These are phyloP conservation scores for Capsicum baccatum DNA, from an alignment of 257 asterid genomes.

Conservation along the genomic window DNA sequence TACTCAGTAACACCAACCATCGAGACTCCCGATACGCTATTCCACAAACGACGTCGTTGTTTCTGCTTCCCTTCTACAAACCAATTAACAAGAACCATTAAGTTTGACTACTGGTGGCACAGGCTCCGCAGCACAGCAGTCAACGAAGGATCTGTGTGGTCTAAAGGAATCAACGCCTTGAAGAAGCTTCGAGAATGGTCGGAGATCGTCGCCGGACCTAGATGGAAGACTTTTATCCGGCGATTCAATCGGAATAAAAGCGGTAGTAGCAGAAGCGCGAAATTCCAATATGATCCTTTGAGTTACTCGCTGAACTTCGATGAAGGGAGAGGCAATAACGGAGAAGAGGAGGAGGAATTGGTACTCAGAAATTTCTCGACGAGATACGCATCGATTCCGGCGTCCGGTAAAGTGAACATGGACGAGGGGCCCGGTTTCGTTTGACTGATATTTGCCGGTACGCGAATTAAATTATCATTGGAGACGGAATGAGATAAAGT, in stretches of 20 bases:
- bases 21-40: constrained; percentile 45
- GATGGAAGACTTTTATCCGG: constrained; percentile 86
- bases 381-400: constrained; percentile 61
- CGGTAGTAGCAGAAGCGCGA: constrained; percentile 37
- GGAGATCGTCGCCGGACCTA: constrained; percentile 86
- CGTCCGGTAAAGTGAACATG: constrained; percentile 52
- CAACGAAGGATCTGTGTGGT: constrained; percentile 46
- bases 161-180: constrained; percentile 58
- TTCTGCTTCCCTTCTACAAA: constrained; percentile 52
- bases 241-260: constrained; percentile 75
- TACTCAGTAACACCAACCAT: constrained; percentile 37
- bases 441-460: not conserved
- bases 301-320: constrained; percentile 85
- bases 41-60: constrained; percentile 56
- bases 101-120: constrained; percentile 56
- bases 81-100: constrained; percentile 37
- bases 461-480: no score
- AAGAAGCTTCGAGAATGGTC: constrained; percentile 84
- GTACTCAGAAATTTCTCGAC: constrained; percentile 67
- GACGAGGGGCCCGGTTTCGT: constrained; percentile 67
- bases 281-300: constrained; percentile 72
- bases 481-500: no score
- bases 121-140: constrained; percentile 41
- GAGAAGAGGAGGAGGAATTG: constrained; percentile 53
- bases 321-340: constrained; percentile 65